Evolutionary conservation across 441 rosid species (phyloP).

Genomic region (Populus hybrid): DNA sequence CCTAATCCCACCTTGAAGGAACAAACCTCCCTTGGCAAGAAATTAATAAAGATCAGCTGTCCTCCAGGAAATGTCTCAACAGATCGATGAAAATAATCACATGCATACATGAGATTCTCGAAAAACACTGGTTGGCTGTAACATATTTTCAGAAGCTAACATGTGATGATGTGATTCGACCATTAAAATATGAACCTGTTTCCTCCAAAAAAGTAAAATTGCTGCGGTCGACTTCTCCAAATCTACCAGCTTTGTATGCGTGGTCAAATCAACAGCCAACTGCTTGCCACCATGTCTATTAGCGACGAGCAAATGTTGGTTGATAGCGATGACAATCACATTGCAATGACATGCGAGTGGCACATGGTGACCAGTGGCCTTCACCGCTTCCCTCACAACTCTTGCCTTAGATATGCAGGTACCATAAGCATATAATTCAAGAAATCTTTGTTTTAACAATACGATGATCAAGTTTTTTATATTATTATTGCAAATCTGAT

Average conservation of each 20-base stretch:
- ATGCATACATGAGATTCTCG: neutral
- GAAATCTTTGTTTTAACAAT: too few species aligned
- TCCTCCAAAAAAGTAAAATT: neutral
- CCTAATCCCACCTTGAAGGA: neutral
- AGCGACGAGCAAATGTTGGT: neutral
- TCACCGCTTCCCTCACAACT: neutral
- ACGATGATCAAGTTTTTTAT: too few species aligned
- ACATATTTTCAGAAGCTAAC: neutral
- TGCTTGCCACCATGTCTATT: neutral
- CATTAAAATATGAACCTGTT: neutral
- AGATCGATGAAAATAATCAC: neutral
- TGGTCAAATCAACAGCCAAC: neutral
- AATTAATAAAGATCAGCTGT: neutral
- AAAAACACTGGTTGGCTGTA: neutral
- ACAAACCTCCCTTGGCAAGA: neutral
- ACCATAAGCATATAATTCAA: too few species aligned
- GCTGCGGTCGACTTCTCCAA: neutral
- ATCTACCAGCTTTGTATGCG: neutral
- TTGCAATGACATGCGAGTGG: neutral
- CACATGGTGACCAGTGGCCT: neutral
- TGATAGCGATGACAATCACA: neutral
- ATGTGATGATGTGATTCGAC: neutral
- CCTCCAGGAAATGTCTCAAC: neutral
- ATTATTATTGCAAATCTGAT: too few species aligned
- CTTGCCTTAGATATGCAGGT: neutral